Conservation (phyloP, 352 stramenopile genomes). For the Phytophthora hibernalis region DNA sequence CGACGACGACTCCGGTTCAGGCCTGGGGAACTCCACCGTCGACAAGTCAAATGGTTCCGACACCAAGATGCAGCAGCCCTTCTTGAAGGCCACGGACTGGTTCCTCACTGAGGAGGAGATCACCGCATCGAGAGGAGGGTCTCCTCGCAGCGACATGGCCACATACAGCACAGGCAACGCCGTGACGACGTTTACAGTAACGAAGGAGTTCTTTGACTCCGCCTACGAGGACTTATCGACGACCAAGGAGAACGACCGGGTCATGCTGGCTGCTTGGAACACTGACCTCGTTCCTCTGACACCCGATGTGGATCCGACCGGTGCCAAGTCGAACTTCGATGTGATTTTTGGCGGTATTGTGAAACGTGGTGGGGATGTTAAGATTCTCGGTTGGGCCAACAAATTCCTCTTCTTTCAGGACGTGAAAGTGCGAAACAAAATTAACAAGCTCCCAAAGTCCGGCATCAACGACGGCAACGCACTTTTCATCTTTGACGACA, state of each 20-base stretch:
- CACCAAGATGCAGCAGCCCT: constrained; percentile 39
- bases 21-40: not conserved
- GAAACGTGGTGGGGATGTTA: constrained; percentile 44
- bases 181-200: constrained; percentile 49
- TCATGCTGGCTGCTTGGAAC: constrained; percentile 57
- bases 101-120: constrained; percentile 68
- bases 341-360: constrained; percentile 41
- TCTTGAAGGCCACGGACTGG: constrained; percentile 57
- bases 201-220: constrained; percentile 53
- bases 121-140: constrained; percentile 43
- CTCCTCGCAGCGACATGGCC: constrained; percentile 43
- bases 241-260: constrained; percentile 28
- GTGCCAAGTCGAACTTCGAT: constrained; percentile 47
- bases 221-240: constrained; percentile 48
- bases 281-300: constrained; percentile 51
- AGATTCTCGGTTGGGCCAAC: constrained; percentile 63
- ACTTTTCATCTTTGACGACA: constrained; percentile 59
- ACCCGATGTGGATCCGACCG: constrained; percentile 31
- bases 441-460: constrained; percentile 44
- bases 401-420: constrained; percentile 51
- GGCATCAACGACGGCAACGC: constrained; percentile 27
- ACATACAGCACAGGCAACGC: constrained; percentile 45
- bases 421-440: constrained; percentile 41
- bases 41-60: constrained; percentile 14
- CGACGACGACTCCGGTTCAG: constrained; percentile 6